These are phyloP conservation scores for Lepraria neglecta DNA, from an alignment of 495 filamentous ascomycete genomes.

Conservation along the genomic window DNA sequence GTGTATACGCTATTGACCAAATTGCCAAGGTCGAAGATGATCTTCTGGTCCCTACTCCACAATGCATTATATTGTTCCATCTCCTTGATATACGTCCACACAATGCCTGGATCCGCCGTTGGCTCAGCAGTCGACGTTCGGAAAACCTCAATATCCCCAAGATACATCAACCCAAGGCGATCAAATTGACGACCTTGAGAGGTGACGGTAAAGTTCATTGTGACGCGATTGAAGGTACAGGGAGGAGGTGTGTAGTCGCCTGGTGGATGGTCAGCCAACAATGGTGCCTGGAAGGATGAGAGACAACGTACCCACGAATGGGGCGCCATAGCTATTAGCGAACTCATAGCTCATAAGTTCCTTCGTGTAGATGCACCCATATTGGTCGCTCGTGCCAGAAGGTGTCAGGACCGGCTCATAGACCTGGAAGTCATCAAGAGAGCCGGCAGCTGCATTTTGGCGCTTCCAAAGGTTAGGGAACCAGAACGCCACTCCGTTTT, in stretches of 20 bases:
- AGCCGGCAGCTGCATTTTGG: conserved; percentile 23
- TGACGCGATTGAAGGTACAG: conserved; percentile 71
- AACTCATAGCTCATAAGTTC: conserved; percentile 68
- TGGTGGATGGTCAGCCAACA: conserved; percentile 31
- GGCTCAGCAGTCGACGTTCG: conserved; percentile 80
- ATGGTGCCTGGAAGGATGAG: background rate
- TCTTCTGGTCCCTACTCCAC: conserved; percentile 59
- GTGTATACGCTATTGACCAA: conserved; percentile 70
- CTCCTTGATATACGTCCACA: conserved; percentile 76
- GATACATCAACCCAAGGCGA: conserved; percentile 69
- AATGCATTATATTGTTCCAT: conserved; percentile 67
- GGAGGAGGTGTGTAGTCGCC: conserved; percentile 60
- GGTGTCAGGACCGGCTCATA: conserved; percentile 55
- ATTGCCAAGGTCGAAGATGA: conserved; percentile 83
- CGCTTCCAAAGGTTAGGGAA: conserved; percentile 22
- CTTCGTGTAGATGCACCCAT: conserved; percentile 41
- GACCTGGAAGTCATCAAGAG: conserved; percentile 61
- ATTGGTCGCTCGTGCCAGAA: conserved; percentile 34
- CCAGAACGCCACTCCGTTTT: background rate
- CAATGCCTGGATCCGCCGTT: conserved; percentile 55
- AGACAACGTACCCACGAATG: conserved; percentile 61
- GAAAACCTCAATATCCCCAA: conserved; percentile 68
- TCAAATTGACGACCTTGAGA: conserved; percentile 74
- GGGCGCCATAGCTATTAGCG: conserved; percentile 68
- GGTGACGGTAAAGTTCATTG: conserved; percentile 75